Percentiles rank a stretch among this genome's conserved stretches.
These are phyloP conservation scores for Candida sanyaensis DNA, from an alignment of 1,139 yeast species.

Conservation along the genomic window DNA sequence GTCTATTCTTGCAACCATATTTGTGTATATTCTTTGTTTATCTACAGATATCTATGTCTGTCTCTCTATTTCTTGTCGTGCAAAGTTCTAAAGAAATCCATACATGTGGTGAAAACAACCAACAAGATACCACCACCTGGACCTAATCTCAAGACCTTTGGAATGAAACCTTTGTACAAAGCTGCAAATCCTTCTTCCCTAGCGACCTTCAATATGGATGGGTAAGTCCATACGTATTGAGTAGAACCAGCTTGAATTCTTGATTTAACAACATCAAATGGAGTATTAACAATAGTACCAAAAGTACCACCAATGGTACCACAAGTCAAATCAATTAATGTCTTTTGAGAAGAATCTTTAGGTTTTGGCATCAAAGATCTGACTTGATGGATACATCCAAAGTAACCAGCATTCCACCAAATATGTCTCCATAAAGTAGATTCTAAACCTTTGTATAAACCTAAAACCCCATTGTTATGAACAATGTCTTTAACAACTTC, in stretches of 20 bases:
- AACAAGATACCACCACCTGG: conserved; percentile 98
- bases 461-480: conserved; percentile 73
- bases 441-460: conserved; percentile 92
- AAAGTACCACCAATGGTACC: conserved; percentile 97
- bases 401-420: conserved; percentile 97
- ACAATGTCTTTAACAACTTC: conserved; percentile 80
- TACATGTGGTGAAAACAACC: conserved; percentile 91
- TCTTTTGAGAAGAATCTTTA: conserved; percentile 65
- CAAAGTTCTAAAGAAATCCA: conserved; percentile 85
- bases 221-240: conserved; percentile 91
- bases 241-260: conserved; percentile 90
- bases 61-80: conserved; percentile 32
- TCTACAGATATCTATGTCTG: background rate
- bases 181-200: conserved; percentile 91
- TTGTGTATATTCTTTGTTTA: background rate
- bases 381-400: conserved; percentile 90
- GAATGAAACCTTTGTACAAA: conserved; percentile 91
- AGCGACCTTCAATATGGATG: conserved; percentile 73
- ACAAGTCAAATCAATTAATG: conserved; percentile 82
- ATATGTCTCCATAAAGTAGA: conserved; percentile 97
- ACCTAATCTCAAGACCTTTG: conserved; percentile 95
- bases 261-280: conserved; percentile 96
- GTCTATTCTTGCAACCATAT: too few species aligned
- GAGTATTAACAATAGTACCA: conserved; percentile 92
- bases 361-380: conserved; percentile 80